Conservation (phyloP, 2,329 filamentous ascomycete genomes). For the Alternaria burnsii region DNA sequence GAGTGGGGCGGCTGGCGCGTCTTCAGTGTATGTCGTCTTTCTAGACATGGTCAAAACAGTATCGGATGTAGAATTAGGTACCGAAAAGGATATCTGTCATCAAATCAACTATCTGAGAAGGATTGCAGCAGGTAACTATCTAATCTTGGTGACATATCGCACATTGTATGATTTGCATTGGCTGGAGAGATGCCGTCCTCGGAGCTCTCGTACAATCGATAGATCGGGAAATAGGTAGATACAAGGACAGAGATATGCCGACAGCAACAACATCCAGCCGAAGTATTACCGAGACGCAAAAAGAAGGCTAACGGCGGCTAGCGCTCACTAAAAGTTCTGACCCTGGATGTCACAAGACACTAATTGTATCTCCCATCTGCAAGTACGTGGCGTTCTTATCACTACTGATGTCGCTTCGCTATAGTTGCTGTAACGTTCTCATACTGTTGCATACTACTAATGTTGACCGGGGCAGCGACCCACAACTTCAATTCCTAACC, state of each 20-base stretch:
- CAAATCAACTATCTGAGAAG: not conserved
- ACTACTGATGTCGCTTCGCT: not conserved
- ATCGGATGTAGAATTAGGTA: not conserved
- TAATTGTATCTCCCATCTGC: constrained; percentile 2
- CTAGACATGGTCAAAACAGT: not conserved
- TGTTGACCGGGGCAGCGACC: not conserved
- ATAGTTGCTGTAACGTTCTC: not conserved
- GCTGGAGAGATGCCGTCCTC: not conserved
- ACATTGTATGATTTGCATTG: not conserved
- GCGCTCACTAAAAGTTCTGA: not conserved
- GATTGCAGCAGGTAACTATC: not conserved
- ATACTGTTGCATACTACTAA: not conserved
- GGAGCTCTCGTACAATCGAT: not conserved
- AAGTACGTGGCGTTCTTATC: not conserved
- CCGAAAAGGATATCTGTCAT: not conserved
- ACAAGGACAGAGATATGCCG: not conserved
- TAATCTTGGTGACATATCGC: not conserved
- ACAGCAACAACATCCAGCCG: not conserved
- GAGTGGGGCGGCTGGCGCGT: not conserved
- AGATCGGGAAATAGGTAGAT: not conserved
- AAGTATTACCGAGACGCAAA: not conserved
- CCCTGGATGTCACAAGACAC: not conserved
- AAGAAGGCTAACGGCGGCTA: not conserved
- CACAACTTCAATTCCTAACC: not conserved
- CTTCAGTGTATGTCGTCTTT: not conserved